Conservation (phyloP, 306 rosid species). For the Calophaca sinica region DNA sequence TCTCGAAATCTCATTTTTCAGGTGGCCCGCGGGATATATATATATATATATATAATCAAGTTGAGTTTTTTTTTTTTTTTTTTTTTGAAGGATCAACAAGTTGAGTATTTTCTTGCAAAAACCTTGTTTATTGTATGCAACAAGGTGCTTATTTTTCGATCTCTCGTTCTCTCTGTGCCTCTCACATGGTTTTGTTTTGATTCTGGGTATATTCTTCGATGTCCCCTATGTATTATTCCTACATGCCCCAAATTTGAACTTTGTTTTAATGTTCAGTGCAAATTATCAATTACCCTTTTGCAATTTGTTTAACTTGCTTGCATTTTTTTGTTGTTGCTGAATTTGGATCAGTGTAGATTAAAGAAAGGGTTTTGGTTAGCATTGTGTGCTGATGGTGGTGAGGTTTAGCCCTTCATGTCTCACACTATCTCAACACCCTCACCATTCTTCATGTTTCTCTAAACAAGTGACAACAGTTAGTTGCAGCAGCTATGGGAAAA, state of each 20-base stretch:
- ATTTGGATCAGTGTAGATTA: conserved; percentile 50
- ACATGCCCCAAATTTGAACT: conserved; percentile 20
- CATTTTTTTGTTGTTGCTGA: conserved; percentile 34
- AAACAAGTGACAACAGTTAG: conserved; percentile 46
- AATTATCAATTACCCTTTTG: conserved; percentile 24
- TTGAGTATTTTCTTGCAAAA: neutral
- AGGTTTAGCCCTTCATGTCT: conserved; percentile 53
- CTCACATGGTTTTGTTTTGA: neutral
- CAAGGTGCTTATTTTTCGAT: neutral
- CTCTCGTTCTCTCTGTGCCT: neutral
- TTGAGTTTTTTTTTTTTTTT: too few species aligned
- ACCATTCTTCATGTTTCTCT: conserved; percentile 45
- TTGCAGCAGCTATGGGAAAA: conserved; percentile 51
- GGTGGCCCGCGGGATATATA: too few species aligned
- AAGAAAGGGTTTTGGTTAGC: neutral
- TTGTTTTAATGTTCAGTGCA: conserved; percentile 22
- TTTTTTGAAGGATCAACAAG: neutral
- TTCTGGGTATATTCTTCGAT: neutral
- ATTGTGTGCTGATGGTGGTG: conserved; percentile 50
- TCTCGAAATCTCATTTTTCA: too few species aligned
- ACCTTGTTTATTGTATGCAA: too few species aligned
- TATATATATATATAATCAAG: too few species aligned
- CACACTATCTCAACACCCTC: conserved; percentile 49
- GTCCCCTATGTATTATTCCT: neutral
- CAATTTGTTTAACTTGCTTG: conserved; percentile 23